These are phyloP conservation scores for Kodamaea sp. DNA, from an alignment of 1,139 yeast genomes.

Conservation along the genomic window DNA sequence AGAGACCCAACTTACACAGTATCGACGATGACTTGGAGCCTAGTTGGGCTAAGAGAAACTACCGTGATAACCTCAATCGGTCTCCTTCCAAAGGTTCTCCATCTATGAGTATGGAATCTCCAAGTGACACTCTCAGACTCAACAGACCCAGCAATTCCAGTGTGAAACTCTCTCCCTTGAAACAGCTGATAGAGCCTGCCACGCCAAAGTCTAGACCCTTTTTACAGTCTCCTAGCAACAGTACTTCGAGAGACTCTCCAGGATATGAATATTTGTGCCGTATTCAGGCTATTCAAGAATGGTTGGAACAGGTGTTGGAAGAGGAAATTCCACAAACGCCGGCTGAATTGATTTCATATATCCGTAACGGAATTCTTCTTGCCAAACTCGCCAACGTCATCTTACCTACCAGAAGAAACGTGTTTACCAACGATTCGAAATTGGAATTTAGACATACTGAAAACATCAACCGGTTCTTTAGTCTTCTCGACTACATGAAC, in stretches of 20 bases:
- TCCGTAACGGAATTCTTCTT: conserved; percentile 81
- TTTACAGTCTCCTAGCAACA: conserved; percentile 29
- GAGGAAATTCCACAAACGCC: conserved; percentile 59
- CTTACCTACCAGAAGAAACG: conserved; percentile 61
- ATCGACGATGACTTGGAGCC: conserved; percentile 21
- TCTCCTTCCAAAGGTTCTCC: conserved; percentile 14
- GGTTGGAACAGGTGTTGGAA: conserved; percentile 48
- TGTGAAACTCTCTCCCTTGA: conserved; percentile 17
- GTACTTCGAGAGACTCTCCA: conserved; percentile 32
- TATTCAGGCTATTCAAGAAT: conserved; percentile 76
- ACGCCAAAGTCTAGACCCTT: conserved; percentile 20
- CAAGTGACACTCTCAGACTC: background rate
- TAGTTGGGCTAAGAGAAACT: conserved; percentile 25
- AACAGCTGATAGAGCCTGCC: conserved; percentile 16
- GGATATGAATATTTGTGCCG: conserved; percentile 86
- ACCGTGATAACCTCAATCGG: conserved; percentile 17
- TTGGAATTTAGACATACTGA: conserved; percentile 90
- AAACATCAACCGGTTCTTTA: conserved; percentile 83
- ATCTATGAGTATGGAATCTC: background rate
- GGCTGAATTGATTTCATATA: conserved; percentile 49
- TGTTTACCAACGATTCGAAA: conserved; percentile 46
- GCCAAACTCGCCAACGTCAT: conserved; percentile 78
- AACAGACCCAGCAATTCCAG: conserved; percentile 3
- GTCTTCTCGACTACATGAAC: conserved; percentile 65
- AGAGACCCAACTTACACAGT: background rate